Percentiles rank a stretch among this genome's conserved stretches.
phyloP scores from a whole-genome alignment of 2,329 filamentous ascomycete genomes.

The Sporothrix dimorphospora region DNA sequence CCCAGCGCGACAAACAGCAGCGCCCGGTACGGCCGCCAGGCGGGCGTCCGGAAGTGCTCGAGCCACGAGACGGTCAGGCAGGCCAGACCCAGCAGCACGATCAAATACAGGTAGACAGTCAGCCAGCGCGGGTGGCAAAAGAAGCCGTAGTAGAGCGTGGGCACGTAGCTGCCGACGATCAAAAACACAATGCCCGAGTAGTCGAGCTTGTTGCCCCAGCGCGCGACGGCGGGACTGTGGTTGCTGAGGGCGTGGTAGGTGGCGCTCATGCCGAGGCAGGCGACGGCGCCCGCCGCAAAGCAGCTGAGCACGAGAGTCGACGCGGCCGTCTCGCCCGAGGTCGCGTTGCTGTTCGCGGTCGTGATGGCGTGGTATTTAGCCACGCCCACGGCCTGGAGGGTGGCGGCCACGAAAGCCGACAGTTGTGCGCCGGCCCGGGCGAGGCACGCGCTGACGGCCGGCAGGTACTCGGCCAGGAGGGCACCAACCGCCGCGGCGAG shows the following conservation, averaged over 20 bases:
- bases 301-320: slow-evolving; percentile 76
- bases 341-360: not conserved
- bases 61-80: slow-evolving; percentile 78
- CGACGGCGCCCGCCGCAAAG: slow-evolving; percentile 75
- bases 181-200: slow-evolving; percentile 91
- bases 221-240: slow-evolving; percentile 76
- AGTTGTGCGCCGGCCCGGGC: not conserved
- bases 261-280: slow-evolving; percentile 79
- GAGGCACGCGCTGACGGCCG: not conserved
- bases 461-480: not conserved
- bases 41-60: slow-evolving; percentile 80
- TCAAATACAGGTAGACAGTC: slow-evolving; percentile 75
- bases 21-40: slow-evolving; percentile 82
- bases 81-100: slow-evolving; percentile 73
- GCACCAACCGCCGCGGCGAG: not conserved
- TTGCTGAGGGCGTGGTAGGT: slow-evolving; percentile 85
- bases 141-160: slow-evolving; percentile 85
- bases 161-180: slow-evolving; percentile 90
- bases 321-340: slow-evolving; percentile 34
- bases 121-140: slow-evolving; percentile 69
- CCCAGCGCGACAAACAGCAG: slow-evolving; percentile 90
- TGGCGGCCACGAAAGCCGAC: not conserved
- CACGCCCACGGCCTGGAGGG: not conserved
- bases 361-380: slow-evolving; percentile 9
- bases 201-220: slow-evolving; percentile 89